phyloP scores from a whole-genome alignment of 2,329 filamentous ascomycete species.

The Mariannaea sp. region DNA sequence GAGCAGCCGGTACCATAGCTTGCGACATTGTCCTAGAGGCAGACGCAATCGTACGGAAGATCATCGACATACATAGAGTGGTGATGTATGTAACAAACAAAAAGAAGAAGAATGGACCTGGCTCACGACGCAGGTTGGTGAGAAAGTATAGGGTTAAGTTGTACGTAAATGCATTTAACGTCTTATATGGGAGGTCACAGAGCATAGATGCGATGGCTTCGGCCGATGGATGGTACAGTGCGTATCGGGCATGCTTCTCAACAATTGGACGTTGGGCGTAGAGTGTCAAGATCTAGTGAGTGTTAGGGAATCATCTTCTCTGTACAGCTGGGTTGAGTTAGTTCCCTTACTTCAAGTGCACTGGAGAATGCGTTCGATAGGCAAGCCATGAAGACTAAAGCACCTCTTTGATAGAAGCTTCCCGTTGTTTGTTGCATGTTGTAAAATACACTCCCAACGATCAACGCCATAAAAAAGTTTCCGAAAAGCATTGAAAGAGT shows the following conservation, averaged over 20 bases:
- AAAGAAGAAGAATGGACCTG: conserved; percentile 54
- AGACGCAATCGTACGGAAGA: conserved; percentile 51
- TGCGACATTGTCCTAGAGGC: conserved; percentile 58
- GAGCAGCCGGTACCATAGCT: conserved; percentile 46
- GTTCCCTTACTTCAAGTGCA: conserved; percentile 37
- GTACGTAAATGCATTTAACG: conserved; percentile 45
- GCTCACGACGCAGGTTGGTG: conserved; percentile 49
- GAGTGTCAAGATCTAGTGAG: conserved; percentile 32
- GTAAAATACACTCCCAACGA: conserved; percentile 58
- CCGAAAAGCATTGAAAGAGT: conserved; percentile 47
- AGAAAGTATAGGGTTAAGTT: conserved; percentile 56
- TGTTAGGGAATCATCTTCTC: conserved; percentile 36
- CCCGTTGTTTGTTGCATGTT: conserved; percentile 48
- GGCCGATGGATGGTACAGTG: conserved; percentile 42
- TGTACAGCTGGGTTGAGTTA: too few relatives aligned
- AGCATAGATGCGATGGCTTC: conserved; percentile 43
- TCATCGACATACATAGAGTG: conserved; percentile 37
- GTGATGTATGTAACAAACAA: conserved; percentile 49
- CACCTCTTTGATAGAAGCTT: conserved; percentile 53
- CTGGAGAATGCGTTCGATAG: conserved; percentile 54
- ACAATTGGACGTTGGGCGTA: conserved; percentile 42
- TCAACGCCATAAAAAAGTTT: conserved; percentile 55
- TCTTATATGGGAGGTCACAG: conserved; percentile 48
- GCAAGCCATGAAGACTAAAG: conserved; percentile 56
- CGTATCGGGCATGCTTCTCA: conserved; percentile 44